Evolutionary conservation across 73 alveolate species (phyloP), one percentile per base, ranked within the genome.

Genomic region (Symbiodinium pilosum): DNA sequence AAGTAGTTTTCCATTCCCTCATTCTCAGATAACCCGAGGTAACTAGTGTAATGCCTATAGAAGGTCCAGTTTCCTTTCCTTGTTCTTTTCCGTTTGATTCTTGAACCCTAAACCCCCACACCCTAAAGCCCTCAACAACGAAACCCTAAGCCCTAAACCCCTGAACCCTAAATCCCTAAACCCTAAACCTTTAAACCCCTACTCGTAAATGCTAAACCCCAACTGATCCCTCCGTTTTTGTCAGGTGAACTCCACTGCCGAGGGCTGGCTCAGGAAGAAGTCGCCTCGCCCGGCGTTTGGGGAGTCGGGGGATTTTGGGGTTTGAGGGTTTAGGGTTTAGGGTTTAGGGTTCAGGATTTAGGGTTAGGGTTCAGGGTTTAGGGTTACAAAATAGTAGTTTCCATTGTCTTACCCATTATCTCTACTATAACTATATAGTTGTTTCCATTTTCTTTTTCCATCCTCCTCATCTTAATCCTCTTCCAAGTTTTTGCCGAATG

Each of bases 181-280:
- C 64, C 8, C 64, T 47, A 47, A 47, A 47, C 64, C 64, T 16
- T 16, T 11, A 47, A 47, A 8, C 64, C 16, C 64, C 8, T 11
- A 47, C 64, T 16, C 16, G 64, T 47, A 47, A 47, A 47, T 16
- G 24, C 64, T 47, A 47, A 47, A 47, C 64, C 64, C 64, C 64
- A 11, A 47, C 16, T 11, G 16, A 47, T 16, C 64, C 64, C 64
- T 11, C 64, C 24, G 64, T 16, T 16, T 47, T 16, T 26, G 73
- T 26, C 95, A 89, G 95, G 95, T 89, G 20, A 75, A 68, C 87
- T 54, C 86, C 21, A 69, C 97, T 16, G 11, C 97, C 3, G 97
- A 91, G 3, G 97, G 97, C 0, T 91, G 97, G 97, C 40, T 91
- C 32, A 47, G 97, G 26, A 91, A 91, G 88, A 91, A 91, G 97